A percentile compares a stretch with the other conserved stretches of the same genome.
Evolutionary conservation across 768 basidiomycete species (phyloP).

Genomic region (Panaeolus papilionaceus): DNA sequence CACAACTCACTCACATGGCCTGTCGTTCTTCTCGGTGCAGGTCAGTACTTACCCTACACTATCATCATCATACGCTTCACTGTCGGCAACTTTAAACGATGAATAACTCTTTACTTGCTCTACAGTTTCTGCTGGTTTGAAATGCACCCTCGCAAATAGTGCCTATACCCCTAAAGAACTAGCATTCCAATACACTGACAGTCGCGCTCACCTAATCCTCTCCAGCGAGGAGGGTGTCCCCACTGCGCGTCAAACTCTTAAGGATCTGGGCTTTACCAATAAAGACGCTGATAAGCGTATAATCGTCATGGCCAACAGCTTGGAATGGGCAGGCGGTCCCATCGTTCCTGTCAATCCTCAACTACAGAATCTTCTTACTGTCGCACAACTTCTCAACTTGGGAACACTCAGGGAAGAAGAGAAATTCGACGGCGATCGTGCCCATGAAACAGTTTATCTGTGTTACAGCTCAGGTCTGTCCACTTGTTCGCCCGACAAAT

Average conservation of each 20-base stretch:
- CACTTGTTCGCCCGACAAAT: neutral
- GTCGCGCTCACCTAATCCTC: constrained; percentile 67
- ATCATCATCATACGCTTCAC: constrained; percentile 1
- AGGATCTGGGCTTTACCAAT: constrained; percentile 49
- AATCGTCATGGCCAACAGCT: constrained; percentile 57
- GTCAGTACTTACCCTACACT: constrained; percentile 30
- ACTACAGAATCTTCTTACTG: constrained; percentile 38
- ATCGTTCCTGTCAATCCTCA: constrained; percentile 31
- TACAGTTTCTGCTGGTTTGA: constrained; percentile 66
- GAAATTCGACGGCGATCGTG: constrained; percentile 54
- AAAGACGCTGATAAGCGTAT: constrained; percentile 58
- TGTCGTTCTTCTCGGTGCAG: constrained; percentile 51
- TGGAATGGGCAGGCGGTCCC: constrained; percentile 53
- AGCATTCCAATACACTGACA: constrained; percentile 73
- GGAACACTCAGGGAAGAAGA: constrained; percentile 60
- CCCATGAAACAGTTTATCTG: constrained; percentile 66
- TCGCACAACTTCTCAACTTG: constrained; percentile 57
- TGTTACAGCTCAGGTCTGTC: constrained; percentile 40
- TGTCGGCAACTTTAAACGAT: neutral
- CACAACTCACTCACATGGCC: constrained; percentile 68
- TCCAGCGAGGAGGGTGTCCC: constrained; percentile 65
- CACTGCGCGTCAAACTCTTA: constrained; percentile 63
- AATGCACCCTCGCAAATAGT: constrained; percentile 76
- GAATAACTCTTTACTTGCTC: constrained; percentile 22
- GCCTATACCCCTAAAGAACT: constrained; percentile 74